Evolutionary conservation across 1,284 basidiomycete species (phyloP).

Genomic region (Prillingera fragicola): DNA sequence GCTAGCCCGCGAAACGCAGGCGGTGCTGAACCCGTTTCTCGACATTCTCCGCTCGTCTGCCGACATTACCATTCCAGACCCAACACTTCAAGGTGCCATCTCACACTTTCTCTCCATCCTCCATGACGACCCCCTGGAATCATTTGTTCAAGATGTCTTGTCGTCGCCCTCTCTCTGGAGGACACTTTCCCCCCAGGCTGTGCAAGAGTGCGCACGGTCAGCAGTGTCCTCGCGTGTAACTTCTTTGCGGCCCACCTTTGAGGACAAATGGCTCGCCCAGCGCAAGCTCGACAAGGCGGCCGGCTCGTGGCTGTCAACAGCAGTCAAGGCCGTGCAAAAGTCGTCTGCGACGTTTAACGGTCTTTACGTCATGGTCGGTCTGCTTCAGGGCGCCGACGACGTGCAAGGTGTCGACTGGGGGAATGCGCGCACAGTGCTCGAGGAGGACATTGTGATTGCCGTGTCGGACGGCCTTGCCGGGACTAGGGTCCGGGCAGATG

Average conservation of each 20-base stretch:
- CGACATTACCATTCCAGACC: conserved; percentile 22
- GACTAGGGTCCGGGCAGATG: conserved; percentile 6
- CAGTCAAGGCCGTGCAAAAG: conserved; percentile 4
- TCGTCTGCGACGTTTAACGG: not conserved
- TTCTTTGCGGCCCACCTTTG: conserved; percentile 4
- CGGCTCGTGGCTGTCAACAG: conserved; percentile 8
- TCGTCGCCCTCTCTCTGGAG: conserved; percentile 26
- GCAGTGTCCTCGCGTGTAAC: conserved; percentile 1
- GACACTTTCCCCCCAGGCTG: conserved; percentile 3
- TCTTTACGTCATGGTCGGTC: conserved; percentile 10
- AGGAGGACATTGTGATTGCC: conserved; percentile 26
- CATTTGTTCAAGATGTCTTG: conserved; percentile 20
- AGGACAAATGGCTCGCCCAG: conserved; percentile 13
- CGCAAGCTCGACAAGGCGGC: conserved; percentile 12
- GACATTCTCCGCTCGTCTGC: conserved; percentile 18
- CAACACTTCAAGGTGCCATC: conserved; percentile 33
- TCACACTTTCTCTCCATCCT: conserved; percentile 36
- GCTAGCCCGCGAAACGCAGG: not conserved
- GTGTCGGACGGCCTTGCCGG: conserved; percentile 9
- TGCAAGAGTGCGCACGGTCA: not conserved
- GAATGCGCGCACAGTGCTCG: conserved; percentile 16
- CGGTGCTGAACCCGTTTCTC: conserved; percentile 27
- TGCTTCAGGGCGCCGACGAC: conserved; percentile 24
- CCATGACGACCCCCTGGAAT: conserved; percentile 13
- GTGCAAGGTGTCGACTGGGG: conserved; percentile 26